Base-by-base conservation (phyloP, 768 basidiomycete genomes). In the Coprinopsis marcescibilis region DNA sequence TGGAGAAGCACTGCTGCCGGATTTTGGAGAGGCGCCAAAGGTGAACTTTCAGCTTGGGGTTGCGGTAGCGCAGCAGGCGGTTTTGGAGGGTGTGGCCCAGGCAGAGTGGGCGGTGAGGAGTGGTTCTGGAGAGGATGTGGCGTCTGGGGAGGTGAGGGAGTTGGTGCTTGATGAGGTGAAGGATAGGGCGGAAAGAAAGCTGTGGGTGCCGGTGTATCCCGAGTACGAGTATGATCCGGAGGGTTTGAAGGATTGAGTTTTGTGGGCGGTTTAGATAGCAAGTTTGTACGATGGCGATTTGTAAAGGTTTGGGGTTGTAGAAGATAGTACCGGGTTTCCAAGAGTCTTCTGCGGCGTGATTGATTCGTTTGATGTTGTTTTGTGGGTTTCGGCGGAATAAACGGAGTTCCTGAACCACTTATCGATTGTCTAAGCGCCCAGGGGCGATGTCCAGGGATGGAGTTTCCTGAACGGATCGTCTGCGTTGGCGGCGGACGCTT, bases 11-110 rank as follows among this genome's bases (percentile, higher is more conserved):
- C 75, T 94, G 20, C 68, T 94, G 3, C 89, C 91, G 0, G 83
- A 87, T 54, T 81, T 94, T 39, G 72, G 66, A 1, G 81, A 90
- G 47, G 81, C 89, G 0, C 85, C 85, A 0, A 55, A 60, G 8
- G 81, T 89, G 26, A 89, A 87, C 59, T 79, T 86, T 48, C 85
- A 90, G 59, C 76, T 92, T n/a, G 89, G 80, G 0, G 69, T 88
- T 0, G 86, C 87, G 0, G 90, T 94, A 12, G 80, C 87, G 1
- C 79, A 88, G 60, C 78, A 85, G 51, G 85, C 89, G 0, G 72
- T 88, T 23, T 70, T 77, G 23, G 89, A 94, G 56, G 88, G 85
- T 1, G 71, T 69, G 34, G 78, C 82, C 0, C 65, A 67, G 10
- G 77, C 78, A 4, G 62, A 74, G 15, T 89, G 83, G 81, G 65